Conservation (phyloP, 2,329 filamentous ascomycete species). For the Pseudocercospora crystallina region DNA sequence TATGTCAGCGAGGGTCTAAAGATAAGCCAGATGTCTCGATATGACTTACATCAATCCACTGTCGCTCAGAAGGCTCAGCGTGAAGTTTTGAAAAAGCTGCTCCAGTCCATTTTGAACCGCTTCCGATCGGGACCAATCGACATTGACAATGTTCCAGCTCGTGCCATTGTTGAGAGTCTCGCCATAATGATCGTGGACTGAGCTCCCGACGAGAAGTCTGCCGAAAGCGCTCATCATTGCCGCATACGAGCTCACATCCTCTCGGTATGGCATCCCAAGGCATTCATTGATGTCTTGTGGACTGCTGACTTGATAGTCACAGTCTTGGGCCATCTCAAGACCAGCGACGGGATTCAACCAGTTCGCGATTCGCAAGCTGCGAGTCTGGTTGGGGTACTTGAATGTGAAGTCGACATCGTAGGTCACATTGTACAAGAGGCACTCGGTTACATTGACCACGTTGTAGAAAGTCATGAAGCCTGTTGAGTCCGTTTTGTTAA, state of each 20-base stretch:
- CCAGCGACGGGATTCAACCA: neutral
- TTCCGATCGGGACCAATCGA: neutral
- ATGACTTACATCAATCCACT: neutral
- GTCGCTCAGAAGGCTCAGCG: neutral
- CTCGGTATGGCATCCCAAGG: too few species aligned
- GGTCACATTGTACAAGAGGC: neutral
- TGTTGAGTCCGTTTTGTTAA: too few species aligned
- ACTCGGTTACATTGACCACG: neutral
- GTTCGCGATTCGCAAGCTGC: neutral
- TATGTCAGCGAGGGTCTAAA: too few species aligned
- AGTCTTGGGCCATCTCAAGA: too few species aligned
- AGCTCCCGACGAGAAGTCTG: neutral
- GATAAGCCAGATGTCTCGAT: too few species aligned
- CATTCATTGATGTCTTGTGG: too few species aligned
- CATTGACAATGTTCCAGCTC: neutral
- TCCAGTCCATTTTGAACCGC: neutral
- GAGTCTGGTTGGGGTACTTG: constrained; percentile 1
- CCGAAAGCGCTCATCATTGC: neutral
- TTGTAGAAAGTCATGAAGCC: too few species aligned
- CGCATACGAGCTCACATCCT: neutral
- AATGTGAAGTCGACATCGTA: constrained; percentile 1
- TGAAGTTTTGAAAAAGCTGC: neutral
- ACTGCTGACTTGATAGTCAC: too few species aligned
- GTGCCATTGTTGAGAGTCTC: neutral
- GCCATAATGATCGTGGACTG: neutral